Percentiles rank a stretch among this genome's conserved stretches.
phyloP scores from a whole-genome alignment of 495 filamentous ascomycete genomes.

The Filosporella fistucella region DNA sequence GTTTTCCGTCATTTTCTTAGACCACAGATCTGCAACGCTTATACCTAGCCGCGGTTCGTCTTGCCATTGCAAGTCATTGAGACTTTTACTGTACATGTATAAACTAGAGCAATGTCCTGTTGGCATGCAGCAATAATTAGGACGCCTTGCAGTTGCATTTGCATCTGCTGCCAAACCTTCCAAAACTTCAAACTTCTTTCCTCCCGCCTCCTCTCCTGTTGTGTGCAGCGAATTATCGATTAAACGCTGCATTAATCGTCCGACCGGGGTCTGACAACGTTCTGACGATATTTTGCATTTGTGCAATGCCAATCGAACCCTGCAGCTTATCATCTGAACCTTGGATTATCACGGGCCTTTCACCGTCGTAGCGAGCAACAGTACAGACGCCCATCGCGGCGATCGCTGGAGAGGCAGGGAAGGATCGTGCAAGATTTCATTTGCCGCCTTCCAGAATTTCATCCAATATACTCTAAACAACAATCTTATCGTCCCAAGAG shows the following conservation, averaged over 20 bases:
- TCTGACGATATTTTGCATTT: constrained; percentile 15
- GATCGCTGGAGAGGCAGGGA: constrained; percentile 19
- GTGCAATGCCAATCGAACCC: constrained; percentile 8
- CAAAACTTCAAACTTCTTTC: neutral
- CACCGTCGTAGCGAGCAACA: constrained; percentile 21
- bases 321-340: constrained; percentile 22
- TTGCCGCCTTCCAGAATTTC: constrained; percentile 20
- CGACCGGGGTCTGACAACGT: neutral
- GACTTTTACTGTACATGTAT: no score
- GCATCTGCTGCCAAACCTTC: no score
- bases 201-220: neutral
- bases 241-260: neutral
- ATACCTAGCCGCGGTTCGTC: constrained; percentile 11
- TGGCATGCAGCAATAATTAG: no score
- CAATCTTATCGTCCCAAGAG: constrained; percentile 17
- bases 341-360: constrained; percentile 21
- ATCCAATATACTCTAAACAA: constrained; percentile 20
- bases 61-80: no score
- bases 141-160: no score
- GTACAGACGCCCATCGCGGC: constrained; percentile 21
- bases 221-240: neutral
- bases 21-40: constrained; percentile 15
- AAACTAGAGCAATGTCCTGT: no score
- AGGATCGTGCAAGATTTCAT: constrained; percentile 4
- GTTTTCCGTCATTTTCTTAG: neutral